These are phyloP conservation scores for Kwoniella sp. DNA, from an alignment of 768 basidiomycete species.

Conservation along the genomic window DNA sequence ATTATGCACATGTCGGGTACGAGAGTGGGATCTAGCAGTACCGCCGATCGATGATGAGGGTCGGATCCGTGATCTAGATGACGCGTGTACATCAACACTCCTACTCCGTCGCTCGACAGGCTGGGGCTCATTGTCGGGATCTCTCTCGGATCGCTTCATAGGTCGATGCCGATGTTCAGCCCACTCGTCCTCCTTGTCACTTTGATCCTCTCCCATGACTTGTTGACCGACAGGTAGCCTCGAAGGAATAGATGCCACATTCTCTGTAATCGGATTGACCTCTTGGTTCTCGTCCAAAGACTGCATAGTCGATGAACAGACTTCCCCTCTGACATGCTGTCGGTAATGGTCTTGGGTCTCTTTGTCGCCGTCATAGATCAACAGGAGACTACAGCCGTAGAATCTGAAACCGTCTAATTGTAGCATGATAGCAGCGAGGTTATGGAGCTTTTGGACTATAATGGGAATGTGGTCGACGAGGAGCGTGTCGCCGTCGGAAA, in stretches of 20 bases:
- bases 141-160: slow-evolving; percentile 11
- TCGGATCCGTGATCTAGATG: slow-evolving; percentile 4
- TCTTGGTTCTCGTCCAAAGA: neutral
- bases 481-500: slow-evolving; percentile 78
- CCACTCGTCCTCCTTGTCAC: slow-evolving; percentile 31
- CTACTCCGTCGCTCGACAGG: slow-evolving; percentile 27
- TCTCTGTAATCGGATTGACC: neutral
- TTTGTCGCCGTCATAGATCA: slow-evolving; percentile 95
- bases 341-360: slow-evolving; percentile 71
- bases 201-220: neutral
- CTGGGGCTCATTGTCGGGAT: neutral
- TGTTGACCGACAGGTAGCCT: neutral
- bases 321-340: slow-evolving; percentile 50
- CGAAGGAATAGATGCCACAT: neutral
- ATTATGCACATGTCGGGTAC: slow-evolving; percentile 11
- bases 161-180: slow-evolving; percentile 38
- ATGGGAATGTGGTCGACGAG: slow-evolving; percentile 89
- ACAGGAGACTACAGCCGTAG: slow-evolving; percentile 92
- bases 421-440: slow-evolving; percentile 86
- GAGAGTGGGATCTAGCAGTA: slow-evolving; percentile 3
- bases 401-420: slow-evolving; percentile 93
- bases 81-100: slow-evolving; percentile 36
- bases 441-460: slow-evolving; percentile 86
- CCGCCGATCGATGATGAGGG: neutral
- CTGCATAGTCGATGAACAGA: slow-evolving; percentile 60